These are phyloP conservation scores for Plectosphaerella cucumerina DNA, from an alignment of 2,329 filamentous ascomycete species.

Conservation along the genomic window DNA sequence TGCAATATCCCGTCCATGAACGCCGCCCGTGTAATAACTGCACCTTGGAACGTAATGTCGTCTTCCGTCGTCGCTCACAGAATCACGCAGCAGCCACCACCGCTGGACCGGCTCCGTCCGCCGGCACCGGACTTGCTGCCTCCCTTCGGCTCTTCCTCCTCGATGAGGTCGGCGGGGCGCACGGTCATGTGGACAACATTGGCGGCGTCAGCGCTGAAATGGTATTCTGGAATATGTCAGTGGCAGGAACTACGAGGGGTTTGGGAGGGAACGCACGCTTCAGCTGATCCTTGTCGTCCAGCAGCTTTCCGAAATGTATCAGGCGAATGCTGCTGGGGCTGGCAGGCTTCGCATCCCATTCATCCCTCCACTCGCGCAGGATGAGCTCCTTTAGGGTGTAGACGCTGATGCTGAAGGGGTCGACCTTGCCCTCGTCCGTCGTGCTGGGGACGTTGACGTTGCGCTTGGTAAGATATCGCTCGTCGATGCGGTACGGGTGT, in stretches of 20 bases:
- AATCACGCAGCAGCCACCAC: constrained; percentile 46
- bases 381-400: constrained; percentile 95
- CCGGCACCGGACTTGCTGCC: constrained; percentile 47
- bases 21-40: not conserved
- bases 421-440: constrained; percentile 54
- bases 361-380: constrained; percentile 84
- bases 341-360: constrained; percentile 84
- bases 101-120: constrained; percentile 34
- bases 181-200: constrained; percentile 96
- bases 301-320: constrained; percentile 85
- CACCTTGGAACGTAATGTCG: not conserved
- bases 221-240: constrained; percentile 57
- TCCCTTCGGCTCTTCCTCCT: constrained; percentile 70
- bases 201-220: constrained; percentile 66
- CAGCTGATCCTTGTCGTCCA: constrained; percentile 82
- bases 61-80: constrained; percentile 29
- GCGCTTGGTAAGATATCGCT: constrained; percentile 77
- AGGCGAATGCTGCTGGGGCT: constrained; percentile 86
- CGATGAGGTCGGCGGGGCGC: constrained; percentile 80
- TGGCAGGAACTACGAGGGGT: not conserved
- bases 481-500: constrained; percentile 87
- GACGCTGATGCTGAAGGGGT: constrained; percentile 86
- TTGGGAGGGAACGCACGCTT: constrained; percentile 59
- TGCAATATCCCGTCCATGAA: not conserved
- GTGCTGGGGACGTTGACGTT: constrained; percentile 71